These are phyloP conservation scores for Metroxylon sagu DNA, from an alignment of 176 grass and related monocot species.

Conservation along the genomic window DNA sequence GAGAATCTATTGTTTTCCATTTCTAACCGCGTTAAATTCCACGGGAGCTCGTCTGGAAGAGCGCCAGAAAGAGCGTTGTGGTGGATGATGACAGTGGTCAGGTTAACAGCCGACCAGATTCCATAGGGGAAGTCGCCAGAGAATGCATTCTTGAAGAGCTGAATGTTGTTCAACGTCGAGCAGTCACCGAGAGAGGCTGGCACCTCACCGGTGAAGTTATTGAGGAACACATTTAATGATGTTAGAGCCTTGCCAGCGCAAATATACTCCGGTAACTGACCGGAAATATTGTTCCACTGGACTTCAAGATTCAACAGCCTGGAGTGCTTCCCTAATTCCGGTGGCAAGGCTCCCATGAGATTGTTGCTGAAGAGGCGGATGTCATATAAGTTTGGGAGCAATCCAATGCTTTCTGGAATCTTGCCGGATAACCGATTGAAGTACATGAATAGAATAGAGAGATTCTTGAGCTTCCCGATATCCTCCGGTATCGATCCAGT, in stretches of 20 bases:
- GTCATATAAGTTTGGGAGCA: conserved; percentile 23
- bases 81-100: conserved; percentile 23
- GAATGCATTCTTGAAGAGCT: conserved; percentile 29
- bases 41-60: conserved; percentile 22
- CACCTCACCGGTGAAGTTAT: conserved; percentile 28
- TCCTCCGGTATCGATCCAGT: conserved; percentile 42
- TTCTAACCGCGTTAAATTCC: conserved; percentile 18
- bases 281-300: conserved; percentile 24
- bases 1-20: conserved; percentile 40
- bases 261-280: conserved; percentile 30
- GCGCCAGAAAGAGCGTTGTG: conserved; percentile 40
- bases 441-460: conserved; percentile 32
- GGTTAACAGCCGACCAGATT: conserved; percentile 23
- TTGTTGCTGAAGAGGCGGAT: conserved; percentile 46
- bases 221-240: conserved; percentile 34
- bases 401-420: conserved; percentile 48
- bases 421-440: conserved; percentile 38
- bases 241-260: conserved; percentile 26
- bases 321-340: conserved; percentile 41
- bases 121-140: conserved; percentile 26
- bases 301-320: conserved; percentile 23
- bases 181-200: conserved; percentile 28
- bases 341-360: conserved; percentile 44
- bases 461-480: conserved; percentile 30
- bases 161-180: conserved; percentile 17